These are phyloP conservation scores for Backusella mclennaniae DNA, from an alignment of 192 early-diverging fungal genomes.

Conservation along the genomic window DNA sequence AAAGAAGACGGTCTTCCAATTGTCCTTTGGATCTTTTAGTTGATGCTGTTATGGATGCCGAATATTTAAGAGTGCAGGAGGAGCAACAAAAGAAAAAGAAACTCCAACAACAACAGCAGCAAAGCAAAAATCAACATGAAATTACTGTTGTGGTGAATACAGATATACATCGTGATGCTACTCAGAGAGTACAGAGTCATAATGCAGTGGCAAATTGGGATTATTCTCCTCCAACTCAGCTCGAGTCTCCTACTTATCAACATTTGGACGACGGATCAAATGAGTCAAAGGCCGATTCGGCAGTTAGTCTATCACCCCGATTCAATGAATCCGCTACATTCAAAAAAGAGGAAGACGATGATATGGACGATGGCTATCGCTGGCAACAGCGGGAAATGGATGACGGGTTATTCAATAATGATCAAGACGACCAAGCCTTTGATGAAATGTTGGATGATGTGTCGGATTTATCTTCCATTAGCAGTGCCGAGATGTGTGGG, in stretches of 20 bases:
- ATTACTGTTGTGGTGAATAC: constrained; percentile 12
- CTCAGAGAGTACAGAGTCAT: neutral
- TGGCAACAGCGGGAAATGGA: constrained; percentile 3
- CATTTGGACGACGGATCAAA: constrained; percentile 5
- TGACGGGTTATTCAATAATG: constrained; percentile 4
- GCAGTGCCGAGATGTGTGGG: constrained; percentile 13
- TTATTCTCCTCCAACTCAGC: neutral
- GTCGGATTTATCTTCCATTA: constrained; percentile 26
- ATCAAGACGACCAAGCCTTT: neutral
- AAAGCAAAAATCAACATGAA: neutral
- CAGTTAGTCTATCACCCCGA: constrained; percentile 13
- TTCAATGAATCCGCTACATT: neutral
- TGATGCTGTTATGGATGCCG: constrained; percentile 24
- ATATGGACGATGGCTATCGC: neutral
- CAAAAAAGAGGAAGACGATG: constrained; percentile 13
- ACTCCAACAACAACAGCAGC: neutral
- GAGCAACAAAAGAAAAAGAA: neutral
- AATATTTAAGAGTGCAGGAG: constrained; percentile 17
- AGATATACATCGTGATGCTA: constrained; percentile 6
- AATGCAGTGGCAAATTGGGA: neutral
- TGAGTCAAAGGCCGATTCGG: constrained; percentile 19
- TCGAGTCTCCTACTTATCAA: neutral
- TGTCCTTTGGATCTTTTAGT: constrained; percentile 15
- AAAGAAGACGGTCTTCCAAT: neutral
- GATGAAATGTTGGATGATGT: constrained; percentile 27